A percentile compares a stretch with the other conserved stretches of the same genome.
These are phyloP conservation scores for Sphagnum contortum DNA, from an alignment of 225 moss, liverwort and hornwort species.

Conservation along the genomic window DNA sequence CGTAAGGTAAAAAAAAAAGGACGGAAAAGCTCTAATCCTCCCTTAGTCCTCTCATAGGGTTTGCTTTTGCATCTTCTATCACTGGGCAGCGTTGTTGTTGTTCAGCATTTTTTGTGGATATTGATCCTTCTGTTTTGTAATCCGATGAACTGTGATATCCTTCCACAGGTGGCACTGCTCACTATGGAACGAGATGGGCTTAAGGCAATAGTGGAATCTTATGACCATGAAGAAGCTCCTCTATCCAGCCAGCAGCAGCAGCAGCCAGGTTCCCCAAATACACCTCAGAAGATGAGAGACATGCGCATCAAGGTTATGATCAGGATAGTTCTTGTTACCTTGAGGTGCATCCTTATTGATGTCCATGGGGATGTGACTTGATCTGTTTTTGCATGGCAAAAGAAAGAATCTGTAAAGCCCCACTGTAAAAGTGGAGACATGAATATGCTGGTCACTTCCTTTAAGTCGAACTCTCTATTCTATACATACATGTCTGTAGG, in stretches of 20 bases:
- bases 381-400: conserved; percentile 2
- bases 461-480: background rate
- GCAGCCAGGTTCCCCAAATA: conserved; percentile 42
- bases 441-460: no score
- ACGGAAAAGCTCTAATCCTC: no score
- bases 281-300: conserved; percentile 75
- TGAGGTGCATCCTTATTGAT: background rate
- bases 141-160: background rate
- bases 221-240: conserved; percentile 86
- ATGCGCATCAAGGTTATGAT: conserved; percentile 62
- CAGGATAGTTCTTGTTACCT: background rate
- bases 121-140: background rate
- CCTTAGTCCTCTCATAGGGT: no score
- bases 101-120: no score
- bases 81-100: no score
- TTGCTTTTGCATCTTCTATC: background rate
- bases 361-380: background rate
- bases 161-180: conserved; percentile 51
- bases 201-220: conserved; percentile 75
- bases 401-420: background rate
- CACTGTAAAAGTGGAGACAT: no score
- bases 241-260: conserved; percentile 77
- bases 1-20: conserved; percentile 46
- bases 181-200: conserved; percentile 72
- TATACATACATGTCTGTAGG: background rate